These are phyloP conservation scores for Xylaria sp. DNA, from an alignment of 2,329 filamentous ascomycete species.

Conservation along the genomic window DNA sequence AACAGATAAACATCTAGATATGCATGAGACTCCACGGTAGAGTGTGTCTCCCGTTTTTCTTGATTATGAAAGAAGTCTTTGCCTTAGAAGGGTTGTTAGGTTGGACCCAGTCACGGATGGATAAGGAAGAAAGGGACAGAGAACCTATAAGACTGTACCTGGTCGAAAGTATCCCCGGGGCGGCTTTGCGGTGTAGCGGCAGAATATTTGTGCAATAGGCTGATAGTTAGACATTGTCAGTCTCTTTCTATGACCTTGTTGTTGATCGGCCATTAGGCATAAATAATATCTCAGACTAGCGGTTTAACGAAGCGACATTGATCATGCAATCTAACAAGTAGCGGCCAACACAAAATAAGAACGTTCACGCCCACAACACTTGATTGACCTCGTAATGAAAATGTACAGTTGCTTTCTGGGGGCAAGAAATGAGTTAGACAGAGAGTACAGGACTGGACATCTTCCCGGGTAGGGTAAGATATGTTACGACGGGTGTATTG, in stretches of 20 bases:
- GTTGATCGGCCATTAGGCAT: neutral
- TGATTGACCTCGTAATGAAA: neutral
- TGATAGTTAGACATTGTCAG: conserved; percentile 1
- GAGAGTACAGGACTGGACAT: too few relatives aligned
- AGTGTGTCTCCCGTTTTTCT: neutral
- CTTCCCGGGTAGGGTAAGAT: too few relatives aligned
- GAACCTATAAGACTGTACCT: conserved; percentile 11
- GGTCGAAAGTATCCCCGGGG: neutral
- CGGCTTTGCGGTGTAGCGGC: conserved; percentile 25
- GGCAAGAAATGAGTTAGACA: neutral
- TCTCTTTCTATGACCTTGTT: neutral
- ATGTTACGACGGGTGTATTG: neutral
- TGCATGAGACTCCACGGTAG: neutral
- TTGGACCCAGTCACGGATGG: neutral
- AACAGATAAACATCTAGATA: conserved; percentile 37
- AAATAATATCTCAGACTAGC: neutral
- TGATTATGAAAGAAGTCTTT: conserved; percentile 20
- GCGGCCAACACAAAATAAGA: neutral
- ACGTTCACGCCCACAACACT: neutral
- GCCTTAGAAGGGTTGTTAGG: conserved; percentile 17
- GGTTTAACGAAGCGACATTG: neutral
- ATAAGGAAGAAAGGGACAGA: neutral
- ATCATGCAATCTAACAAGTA: too few relatives aligned
- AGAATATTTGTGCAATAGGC: conserved; percentile 33
- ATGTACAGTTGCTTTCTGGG: neutral